These are phyloP conservation scores for Salvia splendens DNA, from an alignment of 257 asterid species.

Conservation along the genomic window DNA sequence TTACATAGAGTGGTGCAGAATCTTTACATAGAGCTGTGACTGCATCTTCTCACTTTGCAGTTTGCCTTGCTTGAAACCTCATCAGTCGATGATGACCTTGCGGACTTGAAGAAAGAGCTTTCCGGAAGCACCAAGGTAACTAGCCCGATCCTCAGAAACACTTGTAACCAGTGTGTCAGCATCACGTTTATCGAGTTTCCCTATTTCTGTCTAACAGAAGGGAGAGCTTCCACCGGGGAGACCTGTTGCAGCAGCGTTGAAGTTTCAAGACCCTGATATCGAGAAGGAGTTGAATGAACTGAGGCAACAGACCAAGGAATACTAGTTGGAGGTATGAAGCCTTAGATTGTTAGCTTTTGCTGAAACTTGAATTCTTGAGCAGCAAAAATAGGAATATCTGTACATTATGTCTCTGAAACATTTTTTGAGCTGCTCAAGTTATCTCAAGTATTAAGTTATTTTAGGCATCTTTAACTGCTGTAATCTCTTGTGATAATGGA, in stretches of 20 bases:
- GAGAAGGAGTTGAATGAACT: constrained; percentile 87
- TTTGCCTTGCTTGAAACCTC: constrained; percentile 86
- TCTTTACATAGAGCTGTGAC: constrained; percentile 16
- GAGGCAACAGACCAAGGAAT: constrained; percentile 75
- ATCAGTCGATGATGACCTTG: constrained; percentile 94
- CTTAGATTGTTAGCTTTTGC: background rate
- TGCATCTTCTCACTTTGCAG: constrained; percentile 42
- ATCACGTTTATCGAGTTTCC: constrained; percentile 1
- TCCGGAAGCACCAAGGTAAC: constrained; percentile 73
- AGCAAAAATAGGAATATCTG: background rate
- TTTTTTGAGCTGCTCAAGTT: background rate
- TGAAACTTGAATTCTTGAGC: constrained; percentile 6
- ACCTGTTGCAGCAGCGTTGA: constrained; percentile 46
- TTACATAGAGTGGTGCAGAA: background rate
- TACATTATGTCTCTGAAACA: background rate
- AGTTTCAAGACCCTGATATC: constrained; percentile 83
- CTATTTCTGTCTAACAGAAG: constrained; percentile 51
- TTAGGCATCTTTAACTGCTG: background rate
- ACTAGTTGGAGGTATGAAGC: constrained; percentile 35
- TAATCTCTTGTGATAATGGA: background rate
- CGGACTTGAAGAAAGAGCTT: constrained; percentile 68
- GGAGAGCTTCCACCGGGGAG: constrained; percentile 97
- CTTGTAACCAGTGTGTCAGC: background rate
- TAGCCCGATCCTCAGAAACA: background rate
- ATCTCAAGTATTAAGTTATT: background rate